Base-by-base conservation (phyloP, 2,329 filamentous ascomycete genomes). In the Lachnellula subtilissima region DNA sequence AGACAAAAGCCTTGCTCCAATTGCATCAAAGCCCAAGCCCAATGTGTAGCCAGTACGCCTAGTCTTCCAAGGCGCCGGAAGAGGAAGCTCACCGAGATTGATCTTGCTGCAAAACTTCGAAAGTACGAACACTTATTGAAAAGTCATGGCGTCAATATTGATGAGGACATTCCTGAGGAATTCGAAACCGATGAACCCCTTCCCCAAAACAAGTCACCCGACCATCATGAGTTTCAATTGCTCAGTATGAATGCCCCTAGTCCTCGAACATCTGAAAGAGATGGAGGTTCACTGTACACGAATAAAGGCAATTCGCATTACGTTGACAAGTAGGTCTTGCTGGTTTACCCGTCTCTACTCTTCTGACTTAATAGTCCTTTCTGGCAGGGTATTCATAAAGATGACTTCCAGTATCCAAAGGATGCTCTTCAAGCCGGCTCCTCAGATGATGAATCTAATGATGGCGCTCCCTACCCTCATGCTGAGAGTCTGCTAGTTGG, bases 401-500 rank as follows among this genome's bases (percentile, higher is more conserved):
- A 69, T 40, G 66, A 69, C 49, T 61, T 68, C 19, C 51, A 59
- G 52, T 63, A 66, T 49, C 58, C 61, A 39, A 66, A 65, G 48
- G 65, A 70, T 49, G 66, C 72, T 46, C 66, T 68, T 42, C 68
- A 70, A 54, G 61, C 25, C 25, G 25, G 56, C 2, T 63, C 61
- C 5, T 68, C 66, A 15, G 65, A 67, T 35, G 65, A 69, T 50
- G 66, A 67, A 19, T 62, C 63, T 5, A 58, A 65, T 35, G 70
- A 74, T 28, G 66, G 35, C 12, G 19, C 50, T 6, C 36, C 59
- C 3, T 67, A 52, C 51, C 64, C 65, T 1, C 46, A 61, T 19
- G 54, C 63, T 25, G 72, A 58, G 55, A 73, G 37, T 61, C 62
- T 85, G 17, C 68, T 87, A 0, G 77, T 86, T 61, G 79, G 79